Evolutionary conservation across 495 filamentous ascomycete genomes (phyloP).

Genomic region (Lasiosphaeria miniovina): DNA sequence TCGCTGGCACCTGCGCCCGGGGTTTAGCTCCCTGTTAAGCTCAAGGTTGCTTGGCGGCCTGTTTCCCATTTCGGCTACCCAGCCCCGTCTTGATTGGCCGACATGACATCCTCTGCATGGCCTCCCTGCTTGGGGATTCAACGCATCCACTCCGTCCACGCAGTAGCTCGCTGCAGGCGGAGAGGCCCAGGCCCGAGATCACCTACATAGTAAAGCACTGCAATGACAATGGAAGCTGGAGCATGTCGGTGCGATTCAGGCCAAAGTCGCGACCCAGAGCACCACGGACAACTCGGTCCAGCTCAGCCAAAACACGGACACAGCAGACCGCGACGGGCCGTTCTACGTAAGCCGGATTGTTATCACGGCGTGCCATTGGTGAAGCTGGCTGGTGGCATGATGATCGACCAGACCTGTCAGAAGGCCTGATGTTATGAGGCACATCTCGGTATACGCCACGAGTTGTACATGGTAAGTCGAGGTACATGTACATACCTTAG

Average conservation of each 20-base stretch:
- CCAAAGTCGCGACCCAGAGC: neutral
- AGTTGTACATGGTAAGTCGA: too few relatives aligned
- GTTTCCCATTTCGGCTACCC: neutral
- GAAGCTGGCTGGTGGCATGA: too few relatives aligned
- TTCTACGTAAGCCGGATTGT: too few relatives aligned
- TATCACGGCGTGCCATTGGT: too few relatives aligned
- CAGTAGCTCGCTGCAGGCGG: neutral
- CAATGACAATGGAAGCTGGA: neutral
- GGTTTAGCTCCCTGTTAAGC: neutral
- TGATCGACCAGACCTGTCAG: too few relatives aligned
- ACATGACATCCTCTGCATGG: neutral
- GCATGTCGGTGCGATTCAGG: neutral
- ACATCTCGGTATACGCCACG: too few relatives aligned
- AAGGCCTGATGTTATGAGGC: too few relatives aligned
- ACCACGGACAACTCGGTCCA: neutral
- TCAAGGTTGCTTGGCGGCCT: too few relatives aligned
- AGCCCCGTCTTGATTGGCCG: neutral
- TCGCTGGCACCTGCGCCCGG: neutral
- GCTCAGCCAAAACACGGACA: neutral
- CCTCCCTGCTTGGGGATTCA: neutral
- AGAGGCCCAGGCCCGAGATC: neutral
- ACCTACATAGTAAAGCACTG: neutral
- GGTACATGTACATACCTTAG: too few relatives aligned
- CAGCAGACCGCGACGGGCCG: neutral
- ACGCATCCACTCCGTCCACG: neutral